phyloP scores from a whole-genome alignment of 768 basidiomycete species.

The Lentinus tigrinus region DNA sequence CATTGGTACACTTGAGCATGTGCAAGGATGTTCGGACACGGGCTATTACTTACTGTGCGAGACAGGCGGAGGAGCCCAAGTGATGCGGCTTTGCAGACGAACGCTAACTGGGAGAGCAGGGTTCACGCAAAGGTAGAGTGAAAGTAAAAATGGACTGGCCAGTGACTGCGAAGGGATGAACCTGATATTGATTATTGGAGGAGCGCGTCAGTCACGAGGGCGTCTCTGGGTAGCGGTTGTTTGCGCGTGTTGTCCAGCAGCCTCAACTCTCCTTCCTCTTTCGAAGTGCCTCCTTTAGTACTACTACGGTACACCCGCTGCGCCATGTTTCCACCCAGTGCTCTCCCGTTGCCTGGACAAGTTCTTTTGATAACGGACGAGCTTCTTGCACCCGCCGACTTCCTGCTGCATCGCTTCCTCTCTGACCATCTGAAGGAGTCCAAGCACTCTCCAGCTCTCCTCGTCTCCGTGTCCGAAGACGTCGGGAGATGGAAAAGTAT shows the following conservation, averaged over 20 bases:
- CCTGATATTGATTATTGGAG: too few species aligned
- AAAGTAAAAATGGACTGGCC: too few species aligned
- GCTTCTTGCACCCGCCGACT: conserved; percentile 69
- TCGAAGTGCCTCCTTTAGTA: background rate
- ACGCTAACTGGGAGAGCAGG: too few species aligned
- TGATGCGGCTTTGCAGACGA: too few species aligned
- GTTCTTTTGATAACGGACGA: conserved; percentile 69
- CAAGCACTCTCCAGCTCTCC: conserved; percentile 37
- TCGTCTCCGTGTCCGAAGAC: conserved; percentile 60
- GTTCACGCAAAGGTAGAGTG: too few species aligned
- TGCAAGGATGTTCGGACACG: background rate
- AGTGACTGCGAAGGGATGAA: too few species aligned
- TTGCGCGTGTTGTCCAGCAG: conserved; percentile 11
- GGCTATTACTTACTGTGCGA: background rate
- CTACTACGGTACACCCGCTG: too few species aligned
- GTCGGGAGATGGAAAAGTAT: conserved; percentile 62
- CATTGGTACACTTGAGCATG: background rate
- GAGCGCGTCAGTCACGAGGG: background rate
- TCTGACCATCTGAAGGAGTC: conserved; percentile 48
- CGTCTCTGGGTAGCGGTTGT: conserved; percentile 1
- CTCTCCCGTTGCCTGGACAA: conserved; percentile 49
- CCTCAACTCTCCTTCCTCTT: conserved; percentile 5
- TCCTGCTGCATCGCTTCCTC: conserved; percentile 60
- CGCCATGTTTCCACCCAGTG: conserved; percentile 51
- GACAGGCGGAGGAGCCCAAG: too few species aligned